Evolutionary conservation across 306 rosid species (phyloP).

Genomic region (Dryas alaskensis): DNA sequence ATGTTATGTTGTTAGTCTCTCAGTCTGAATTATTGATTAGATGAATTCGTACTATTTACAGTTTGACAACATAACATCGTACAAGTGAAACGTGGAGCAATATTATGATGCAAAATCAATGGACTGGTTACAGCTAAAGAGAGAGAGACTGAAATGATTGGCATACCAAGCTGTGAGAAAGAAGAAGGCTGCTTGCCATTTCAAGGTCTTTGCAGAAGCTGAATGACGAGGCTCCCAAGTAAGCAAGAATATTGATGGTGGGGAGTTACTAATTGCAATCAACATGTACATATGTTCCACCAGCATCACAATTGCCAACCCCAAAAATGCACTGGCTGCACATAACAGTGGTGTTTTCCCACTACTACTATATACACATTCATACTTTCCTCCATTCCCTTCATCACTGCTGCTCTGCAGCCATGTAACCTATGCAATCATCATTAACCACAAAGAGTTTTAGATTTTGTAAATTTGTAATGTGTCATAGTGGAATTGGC

Average conservation of each 20-base stretch:
- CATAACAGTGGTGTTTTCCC: slow-evolving; percentile 78
- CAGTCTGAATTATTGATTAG: neutral
- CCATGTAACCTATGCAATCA: slow-evolving; percentile 59
- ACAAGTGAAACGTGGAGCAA: too few relatives aligned
- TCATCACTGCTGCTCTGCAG: slow-evolving; percentile 23
- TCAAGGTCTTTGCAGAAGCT: slow-evolving; percentile 48
- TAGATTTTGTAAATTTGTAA: neutral
- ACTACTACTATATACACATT: slow-evolving; percentile 70
- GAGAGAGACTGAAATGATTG: neutral
- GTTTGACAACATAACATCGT: neutral
- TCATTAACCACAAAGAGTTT: slow-evolving; percentile 9
- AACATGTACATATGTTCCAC: slow-evolving; percentile 63
- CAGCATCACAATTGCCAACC: slow-evolving; percentile 60
- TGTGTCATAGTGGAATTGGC: neutral
- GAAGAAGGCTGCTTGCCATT: slow-evolving; percentile 78
- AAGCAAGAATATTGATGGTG: slow-evolving; percentile 49
- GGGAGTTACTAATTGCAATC: slow-evolving; percentile 66
- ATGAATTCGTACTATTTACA: neutral
- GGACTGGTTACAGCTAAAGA: too few relatives aligned
- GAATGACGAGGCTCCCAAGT: slow-evolving; percentile 56
- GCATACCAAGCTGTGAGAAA: slow-evolving; percentile 76
- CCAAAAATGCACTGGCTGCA: slow-evolving; percentile 72
- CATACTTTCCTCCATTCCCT: slow-evolving; percentile 32
- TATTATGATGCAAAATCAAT: too few relatives aligned
- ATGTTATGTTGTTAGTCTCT: neutral